A percentile compares a stretch with the other conserved stretches of the same genome.
Conservation (phyloP, 2,329 filamentous ascomycete species). For the Trichophyton schoenleinii region DNA sequence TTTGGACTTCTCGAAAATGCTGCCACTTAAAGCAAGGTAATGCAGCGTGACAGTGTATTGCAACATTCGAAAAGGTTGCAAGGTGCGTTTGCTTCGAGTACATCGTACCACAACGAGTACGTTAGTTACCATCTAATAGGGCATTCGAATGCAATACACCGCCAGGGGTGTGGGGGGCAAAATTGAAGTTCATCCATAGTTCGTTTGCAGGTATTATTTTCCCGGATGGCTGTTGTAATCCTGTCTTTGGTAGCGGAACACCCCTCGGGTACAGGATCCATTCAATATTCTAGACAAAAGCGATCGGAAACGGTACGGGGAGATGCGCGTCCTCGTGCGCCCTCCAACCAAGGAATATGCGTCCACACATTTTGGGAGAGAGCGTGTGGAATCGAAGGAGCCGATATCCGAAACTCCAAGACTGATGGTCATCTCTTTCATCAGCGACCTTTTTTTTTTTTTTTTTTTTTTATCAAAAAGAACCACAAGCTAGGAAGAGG, state of each 20-base stretch:
- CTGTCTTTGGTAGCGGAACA: not conserved
- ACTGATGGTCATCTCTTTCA: not conserved
- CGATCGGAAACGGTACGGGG: not conserved
- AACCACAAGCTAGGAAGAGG: not conserved
- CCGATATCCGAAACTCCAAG: not conserved
- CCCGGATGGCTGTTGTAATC: not conserved
- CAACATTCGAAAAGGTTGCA: not conserved
- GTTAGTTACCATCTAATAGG: not conserved
- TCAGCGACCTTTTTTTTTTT: not conserved
- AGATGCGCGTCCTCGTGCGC: not conserved
- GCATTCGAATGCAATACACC: not conserved
- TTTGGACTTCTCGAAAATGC: not conserved
- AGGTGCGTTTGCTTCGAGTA: not conserved
- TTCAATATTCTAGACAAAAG: not conserved
- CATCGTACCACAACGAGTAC: not conserved
- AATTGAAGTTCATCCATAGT: not conserved
- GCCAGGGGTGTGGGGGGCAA: not conserved
- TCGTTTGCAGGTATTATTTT: not conserved
- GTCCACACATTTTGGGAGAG: not conserved
- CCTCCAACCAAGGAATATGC: not conserved
- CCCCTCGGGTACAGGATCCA: not conserved
- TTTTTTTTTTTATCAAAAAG: not conserved
- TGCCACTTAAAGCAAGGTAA: not conserved
- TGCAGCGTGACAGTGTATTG: not conserved
- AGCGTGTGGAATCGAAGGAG: not conserved